A percentile compares a stretch with the other conserved stretches of the same genome.
These are phyloP conservation scores for Talaromyces amestolkiae DNA, from an alignment of 2,329 filamentous ascomycete genomes.

Conservation along the genomic window DNA sequence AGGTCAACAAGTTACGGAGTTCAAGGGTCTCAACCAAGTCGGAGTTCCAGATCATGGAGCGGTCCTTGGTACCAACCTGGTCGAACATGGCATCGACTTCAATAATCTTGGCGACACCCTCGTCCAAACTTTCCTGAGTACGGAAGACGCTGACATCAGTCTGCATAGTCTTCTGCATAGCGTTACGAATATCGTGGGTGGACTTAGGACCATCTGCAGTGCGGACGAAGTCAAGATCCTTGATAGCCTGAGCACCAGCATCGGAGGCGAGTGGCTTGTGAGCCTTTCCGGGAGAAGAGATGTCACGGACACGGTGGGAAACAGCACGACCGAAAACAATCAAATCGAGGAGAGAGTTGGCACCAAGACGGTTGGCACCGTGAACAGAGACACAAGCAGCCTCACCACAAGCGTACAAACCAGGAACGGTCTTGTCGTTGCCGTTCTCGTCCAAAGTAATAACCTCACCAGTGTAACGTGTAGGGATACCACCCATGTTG, in stretches of 20 bases:
- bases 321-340: conserved; percentile 98
- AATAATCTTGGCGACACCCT: conserved; percentile 84
- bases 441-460: conserved; percentile 81
- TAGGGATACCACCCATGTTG: conserved; percentile 99
- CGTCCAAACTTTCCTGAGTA: conserved; percentile 87
- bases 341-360: conserved; percentile 96
- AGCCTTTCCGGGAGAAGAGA: conserved; percentile 77
- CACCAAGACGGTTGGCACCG: conserved; percentile 94
- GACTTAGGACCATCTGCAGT: conserved; percentile 80
- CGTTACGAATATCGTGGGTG: conserved; percentile 81
- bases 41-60: conserved; percentile 99
- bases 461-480: conserved; percentile 95
- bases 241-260: conserved; percentile 82
- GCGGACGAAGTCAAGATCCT: conserved; percentile 79
- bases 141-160: conserved; percentile 95
- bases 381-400: conserved; percentile 97
- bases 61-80: conserved; percentile 92
- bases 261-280: conserved; percentile 79
- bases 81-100: conserved; percentile 77
- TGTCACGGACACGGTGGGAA: conserved; percentile 94
- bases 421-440: conserved; percentile 88
- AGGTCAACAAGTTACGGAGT: conserved; percentile 90
- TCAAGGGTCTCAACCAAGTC: conserved; percentile 96
- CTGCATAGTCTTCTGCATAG: conserved; percentile 99
- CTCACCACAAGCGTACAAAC: conserved; percentile 94